Base-by-base conservation (phyloP, 177 flowering plant species). In the Tripterygium wilfordii region DNA sequence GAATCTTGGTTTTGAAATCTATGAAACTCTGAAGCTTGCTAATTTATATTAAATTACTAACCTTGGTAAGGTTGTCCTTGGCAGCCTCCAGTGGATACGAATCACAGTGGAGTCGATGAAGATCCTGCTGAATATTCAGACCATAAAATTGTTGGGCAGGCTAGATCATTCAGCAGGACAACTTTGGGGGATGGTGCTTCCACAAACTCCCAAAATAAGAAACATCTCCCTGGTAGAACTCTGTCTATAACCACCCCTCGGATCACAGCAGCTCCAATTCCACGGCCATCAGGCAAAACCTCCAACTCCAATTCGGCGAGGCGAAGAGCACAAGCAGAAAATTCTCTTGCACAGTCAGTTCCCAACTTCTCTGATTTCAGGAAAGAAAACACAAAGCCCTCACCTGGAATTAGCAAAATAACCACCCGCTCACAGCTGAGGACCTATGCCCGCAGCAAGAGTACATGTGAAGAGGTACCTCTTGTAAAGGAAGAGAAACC, bases 321-420 rank as follows among this genome's bases (percentile, higher is more conserved):
- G 60, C 76, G 88, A 56, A 76, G 81, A 56, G 30, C 49, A 8
- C 83, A 65, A 44, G 53, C 64, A 26, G 99, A 84, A 61, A 79
- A 76, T 68, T 78, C 83, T 46, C 84, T 88, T 53, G 84, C 78
- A 18, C 94, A 83, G 53, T 88, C 96, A 2, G 96, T 92, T 58
- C 99, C 99, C 10, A 84, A 80, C 67, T 86, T 88, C 58, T 80
- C 89, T 58, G 96, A 92, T 59, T 55, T 88, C 25, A 73, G 84
- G 54, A 86, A 92, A 61, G 99, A 92, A 64, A 84, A 86, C 37
- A 71, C 95, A 29, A 92, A 84, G 57, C 91, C 89, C 29, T 82
- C 74, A 35, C 58, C 74, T 54, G 84, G 71, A 49, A 64, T 45
- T 22, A 59, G 74, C 61, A 89, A 81, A 72, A 55, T 70, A 53